phyloP scores from a whole-genome alignment of 2,329 filamentous ascomycete genomes.

The Cercospora beticola region DNA sequence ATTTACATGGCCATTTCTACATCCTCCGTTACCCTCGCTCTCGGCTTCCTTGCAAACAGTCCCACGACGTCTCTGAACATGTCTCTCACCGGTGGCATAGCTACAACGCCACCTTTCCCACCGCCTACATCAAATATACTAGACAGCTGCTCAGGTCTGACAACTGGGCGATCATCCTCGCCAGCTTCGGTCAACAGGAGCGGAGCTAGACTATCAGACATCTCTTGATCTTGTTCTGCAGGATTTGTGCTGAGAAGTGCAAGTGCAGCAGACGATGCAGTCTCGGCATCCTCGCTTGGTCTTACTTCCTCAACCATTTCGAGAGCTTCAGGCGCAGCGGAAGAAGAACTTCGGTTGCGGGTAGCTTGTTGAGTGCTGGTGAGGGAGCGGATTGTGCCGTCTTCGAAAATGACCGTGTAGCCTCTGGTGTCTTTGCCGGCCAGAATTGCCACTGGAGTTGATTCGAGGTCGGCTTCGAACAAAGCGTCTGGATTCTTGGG shows the following conservation, averaged over 20 bases:
- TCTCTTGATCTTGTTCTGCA: slow-evolving; percentile 15
- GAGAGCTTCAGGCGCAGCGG: neutral
- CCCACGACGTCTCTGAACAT: slow-evolving; percentile 72
- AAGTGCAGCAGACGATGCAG: slow-evolving; percentile 12
- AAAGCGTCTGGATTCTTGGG: slow-evolving; percentile 60
- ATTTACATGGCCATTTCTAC: slow-evolving; percentile 15
- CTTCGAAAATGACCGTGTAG: slow-evolving; percentile 73
- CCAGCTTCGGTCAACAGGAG: slow-evolving; percentile 33
- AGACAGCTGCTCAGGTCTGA: slow-evolving; percentile 66
- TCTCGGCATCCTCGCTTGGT: neutral
- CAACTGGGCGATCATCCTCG: slow-evolving; percentile 59
- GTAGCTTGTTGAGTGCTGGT: slow-evolving; percentile 20
- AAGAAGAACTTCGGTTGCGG: slow-evolving; percentile 4
- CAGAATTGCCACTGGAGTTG: slow-evolving; percentile 61
- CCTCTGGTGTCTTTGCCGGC: slow-evolving; percentile 65
- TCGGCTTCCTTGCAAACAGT: slow-evolving; percentile 60
- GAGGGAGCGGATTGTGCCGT: slow-evolving; percentile 64
- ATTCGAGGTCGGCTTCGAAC: slow-evolving; percentile 44
- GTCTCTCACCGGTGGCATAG: slow-evolving; percentile 69
- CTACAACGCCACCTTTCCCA: slow-evolving; percentile 52
- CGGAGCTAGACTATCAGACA: slow-evolving; percentile 15
- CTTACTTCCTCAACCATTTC: neutral
- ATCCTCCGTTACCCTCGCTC: slow-evolving; percentile 9
- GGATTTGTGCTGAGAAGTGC: slow-evolving; percentile 11
- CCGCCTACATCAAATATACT: slow-evolving; percentile 69